A percentile compares a stretch with the other conserved stretches of the same genome.
Evolutionary conservation across 306 rosid species (phyloP).

Genomic region (Fragaria nilgerrensis): DNA sequence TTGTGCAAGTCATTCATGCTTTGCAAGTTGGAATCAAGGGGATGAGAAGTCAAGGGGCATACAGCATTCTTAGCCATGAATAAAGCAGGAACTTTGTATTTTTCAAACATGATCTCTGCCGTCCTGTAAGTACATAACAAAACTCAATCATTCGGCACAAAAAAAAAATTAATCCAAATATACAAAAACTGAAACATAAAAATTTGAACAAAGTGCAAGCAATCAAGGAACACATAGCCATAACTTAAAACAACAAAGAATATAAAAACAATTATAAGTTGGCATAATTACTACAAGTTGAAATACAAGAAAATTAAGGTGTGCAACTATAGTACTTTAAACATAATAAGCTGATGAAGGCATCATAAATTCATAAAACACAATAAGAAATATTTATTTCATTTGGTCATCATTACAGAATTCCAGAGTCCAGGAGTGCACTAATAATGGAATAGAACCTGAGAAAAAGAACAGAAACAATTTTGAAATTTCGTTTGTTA

Average conservation of each 20-base stretch:
- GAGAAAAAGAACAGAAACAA: background rate
- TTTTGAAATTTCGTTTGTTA: background rate
- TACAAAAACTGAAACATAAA: conserved; percentile 1
- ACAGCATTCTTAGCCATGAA: conserved; percentile 99
- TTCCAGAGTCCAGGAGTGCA: background rate
- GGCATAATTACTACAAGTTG: background rate
- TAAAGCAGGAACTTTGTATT: conserved; percentile 94
- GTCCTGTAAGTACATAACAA: conserved; percentile 60
- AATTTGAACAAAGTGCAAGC: background rate
- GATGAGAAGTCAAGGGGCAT: conserved; percentile 28
- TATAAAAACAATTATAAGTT: background rate
- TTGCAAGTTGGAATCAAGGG: conserved; percentile 24
- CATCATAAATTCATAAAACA: background rate
- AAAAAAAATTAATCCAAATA: background rate
- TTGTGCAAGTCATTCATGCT: conserved; percentile 9
- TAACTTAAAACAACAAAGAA: background rate
- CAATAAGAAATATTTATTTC: background rate
- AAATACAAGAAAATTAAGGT: background rate
- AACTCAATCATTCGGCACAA: conserved; percentile 15
- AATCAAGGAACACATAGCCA: background rate
- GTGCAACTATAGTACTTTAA: background rate
- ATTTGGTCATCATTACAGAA: background rate
- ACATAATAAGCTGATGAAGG: background rate
- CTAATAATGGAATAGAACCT: background rate
- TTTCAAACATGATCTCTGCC: conserved; percentile 94